These are phyloP conservation scores for Lipomyces orientalis DNA, from an alignment of 805 yeast species.

Conservation along the genomic window DNA sequence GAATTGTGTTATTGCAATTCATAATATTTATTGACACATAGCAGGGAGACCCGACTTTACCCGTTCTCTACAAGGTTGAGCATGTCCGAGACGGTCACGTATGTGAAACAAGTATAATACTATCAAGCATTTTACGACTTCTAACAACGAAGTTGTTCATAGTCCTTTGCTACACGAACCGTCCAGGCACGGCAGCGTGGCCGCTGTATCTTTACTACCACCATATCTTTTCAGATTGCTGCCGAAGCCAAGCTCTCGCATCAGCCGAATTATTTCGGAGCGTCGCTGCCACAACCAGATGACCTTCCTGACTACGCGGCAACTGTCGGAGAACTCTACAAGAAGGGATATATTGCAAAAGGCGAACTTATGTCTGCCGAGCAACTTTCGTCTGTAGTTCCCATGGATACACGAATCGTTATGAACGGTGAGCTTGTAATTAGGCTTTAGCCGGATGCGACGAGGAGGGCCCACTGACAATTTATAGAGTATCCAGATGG, in stretches of 20 bases:
- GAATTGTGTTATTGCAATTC: not conserved
- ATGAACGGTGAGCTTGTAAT: constrained; percentile 2
- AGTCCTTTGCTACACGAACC: constrained; percentile 56
- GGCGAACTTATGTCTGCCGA: not conserved
- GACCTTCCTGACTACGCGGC: not conserved
- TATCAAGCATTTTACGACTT: no score
- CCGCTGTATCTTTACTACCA: constrained; percentile 57
- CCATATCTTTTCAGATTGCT: constrained; percentile 52
- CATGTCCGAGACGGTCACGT: constrained; percentile 57
- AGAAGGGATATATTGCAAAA: constrained; percentile 9
- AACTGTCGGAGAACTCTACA: not conserved
- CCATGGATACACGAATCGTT: constrained; percentile 13
- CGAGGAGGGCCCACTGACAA: constrained; percentile 8
- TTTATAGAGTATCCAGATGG: constrained; percentile 16
- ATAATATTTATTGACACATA: not conserved
- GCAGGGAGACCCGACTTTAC: constrained; percentile 41
- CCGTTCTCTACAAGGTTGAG: constrained; percentile 60
- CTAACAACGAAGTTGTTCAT: not conserved
- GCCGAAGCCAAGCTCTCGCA: constrained; percentile 24
- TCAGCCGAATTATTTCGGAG: constrained; percentile 17
- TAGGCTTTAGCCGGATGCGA: not conserved
- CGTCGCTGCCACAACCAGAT: constrained; percentile 34
- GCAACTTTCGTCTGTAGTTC: constrained; percentile 8
- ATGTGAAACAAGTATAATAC: not conserved
- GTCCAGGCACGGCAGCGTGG: constrained; percentile 63